A percentile compares a stretch with the other conserved stretches of the same genome.
These are phyloP conservation scores for Eutypella sp. DNA, from an alignment of 2,329 filamentous ascomycete species.

Conservation along the genomic window DNA sequence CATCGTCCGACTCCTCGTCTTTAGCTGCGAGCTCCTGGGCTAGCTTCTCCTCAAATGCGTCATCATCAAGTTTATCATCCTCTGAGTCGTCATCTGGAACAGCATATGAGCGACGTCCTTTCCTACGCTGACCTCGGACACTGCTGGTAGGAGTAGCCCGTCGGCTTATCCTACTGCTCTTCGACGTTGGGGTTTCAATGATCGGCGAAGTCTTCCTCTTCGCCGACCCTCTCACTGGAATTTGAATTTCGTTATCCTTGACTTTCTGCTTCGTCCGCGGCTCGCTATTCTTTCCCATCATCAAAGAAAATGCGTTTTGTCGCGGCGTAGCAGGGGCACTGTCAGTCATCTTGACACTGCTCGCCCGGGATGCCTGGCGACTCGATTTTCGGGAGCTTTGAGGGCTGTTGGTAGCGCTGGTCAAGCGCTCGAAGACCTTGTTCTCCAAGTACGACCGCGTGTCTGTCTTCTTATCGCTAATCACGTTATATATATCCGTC, in stretches of 20 bases:
- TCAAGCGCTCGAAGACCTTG: slow-evolving; percentile 66
- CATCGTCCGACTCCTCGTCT: slow-evolving; percentile 31
- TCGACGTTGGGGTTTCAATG: slow-evolving; percentile 39
- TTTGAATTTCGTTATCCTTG: slow-evolving; percentile 7
- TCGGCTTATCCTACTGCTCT: slow-evolving; percentile 71
- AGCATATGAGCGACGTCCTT: slow-evolving; percentile 42
- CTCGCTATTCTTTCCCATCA: slow-evolving; percentile 44
- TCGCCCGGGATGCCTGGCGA: slow-evolving; percentile 35
- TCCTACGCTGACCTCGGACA: slow-evolving; percentile 42
- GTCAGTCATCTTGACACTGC: slow-evolving; percentile 22
- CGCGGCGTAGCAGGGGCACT: slow-evolving; percentile 15
- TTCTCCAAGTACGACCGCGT: slow-evolving; percentile 75
- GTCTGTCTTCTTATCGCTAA: slow-evolving; percentile 53
- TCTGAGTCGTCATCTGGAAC: slow-evolving; percentile 56
- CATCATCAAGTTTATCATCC: slow-evolving; percentile 66
- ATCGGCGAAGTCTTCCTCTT: slow-evolving; percentile 34
- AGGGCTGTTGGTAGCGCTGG: slow-evolving; percentile 42
- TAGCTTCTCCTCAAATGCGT: slow-evolving; percentile 76
- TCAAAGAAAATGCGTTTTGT: slow-evolving; percentile 45
- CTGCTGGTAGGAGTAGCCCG: slow-evolving; percentile 65
- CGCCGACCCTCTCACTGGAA: slow-evolving; percentile 15
- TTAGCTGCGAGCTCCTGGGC: slow-evolving; percentile 53
- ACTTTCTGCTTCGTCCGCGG: slow-evolving; percentile 17
- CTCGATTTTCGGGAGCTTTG: slow-evolving; percentile 27
- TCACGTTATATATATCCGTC: slow-evolving; percentile 75